A percentile compares a stretch with the other conserved stretches of the same genome.
These are phyloP conservation scores for Colletotrichum spaethianum DNA, from an alignment of 2,329 filamentous ascomycete genomes.

Conservation along the genomic window DNA sequence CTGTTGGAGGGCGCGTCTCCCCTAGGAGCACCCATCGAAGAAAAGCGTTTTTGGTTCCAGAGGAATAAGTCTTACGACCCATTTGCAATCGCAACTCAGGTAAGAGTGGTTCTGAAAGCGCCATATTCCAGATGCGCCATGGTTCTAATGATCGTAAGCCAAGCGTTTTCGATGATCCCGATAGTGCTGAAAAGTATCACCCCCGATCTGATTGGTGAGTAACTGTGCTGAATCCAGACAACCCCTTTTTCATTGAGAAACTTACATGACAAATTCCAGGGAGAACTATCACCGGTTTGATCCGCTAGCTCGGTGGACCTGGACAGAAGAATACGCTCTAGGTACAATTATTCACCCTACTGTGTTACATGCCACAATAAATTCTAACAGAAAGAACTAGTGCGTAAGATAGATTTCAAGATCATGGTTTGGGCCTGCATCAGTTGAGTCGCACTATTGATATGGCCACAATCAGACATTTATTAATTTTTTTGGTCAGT, in stretches of 20 bases:
- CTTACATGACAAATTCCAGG: constrained; percentile 42
- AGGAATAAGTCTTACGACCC: constrained; percentile 45
- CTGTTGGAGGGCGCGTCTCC: constrained; percentile 44
- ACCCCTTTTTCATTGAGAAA: too few species aligned
- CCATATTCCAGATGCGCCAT: too few species aligned
- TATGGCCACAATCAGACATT: too few species aligned
- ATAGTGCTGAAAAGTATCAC: constrained; percentile 52
- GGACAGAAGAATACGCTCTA: constrained; percentile 54
- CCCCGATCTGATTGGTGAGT: constrained; percentile 47
- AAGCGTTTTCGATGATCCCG: constrained; percentile 57
- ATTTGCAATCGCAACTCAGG: constrained; percentile 54
- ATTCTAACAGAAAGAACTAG: neutral
- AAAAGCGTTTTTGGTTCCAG: constrained; percentile 53
- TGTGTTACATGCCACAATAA: too few species aligned
- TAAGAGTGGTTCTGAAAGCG: neutral
- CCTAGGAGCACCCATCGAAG: constrained; percentile 45
- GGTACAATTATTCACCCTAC: neutral
- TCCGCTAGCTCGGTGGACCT: constrained; percentile 59
- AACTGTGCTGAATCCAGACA: neutral
- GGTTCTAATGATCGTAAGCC: constrained; percentile 39
- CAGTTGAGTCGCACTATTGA: neutral
- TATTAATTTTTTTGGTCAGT: neutral
- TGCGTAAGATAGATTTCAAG: constrained; percentile 57
- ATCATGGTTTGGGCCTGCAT: constrained; percentile 60
- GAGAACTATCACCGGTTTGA: constrained; percentile 64